Evolutionary conservation across 306 rosid genomes (phyloP), one percentile per base, ranked within the genome.

Genomic region (Begonia masoniana): DNA sequence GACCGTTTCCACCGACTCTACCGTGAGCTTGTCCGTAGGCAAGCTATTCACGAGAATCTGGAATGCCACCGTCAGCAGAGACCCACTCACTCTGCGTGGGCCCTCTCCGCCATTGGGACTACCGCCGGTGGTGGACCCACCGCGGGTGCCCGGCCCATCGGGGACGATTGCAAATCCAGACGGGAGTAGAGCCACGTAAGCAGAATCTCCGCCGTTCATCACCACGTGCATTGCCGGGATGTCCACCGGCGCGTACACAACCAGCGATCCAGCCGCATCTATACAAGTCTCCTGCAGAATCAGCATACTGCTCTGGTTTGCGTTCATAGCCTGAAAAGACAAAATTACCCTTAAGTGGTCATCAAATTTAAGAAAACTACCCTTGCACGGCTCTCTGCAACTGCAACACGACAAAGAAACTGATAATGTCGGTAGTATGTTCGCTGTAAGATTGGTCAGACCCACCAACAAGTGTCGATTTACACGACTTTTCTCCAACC

Each of bases 161-260:
- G 97, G 97, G 0, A 83, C 94, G 8, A 91, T 74, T 0, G 97
- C 87, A 4, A 91, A 91, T 1, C 97, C 97, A 0, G 97, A 91
- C 0, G 97, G 97, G 0, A 91, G 64, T 4, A 91, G 47, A 0
- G 97, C 97, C 76, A 91, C 97, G 58, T 91, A 91, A 11, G 97
- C 96, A 0, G 97, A 91, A 52, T 91, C 97, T 0, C 97, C 97
- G 3, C 97, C 97, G 76, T 78, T 91, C 97, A 91, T 91, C 5
- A 91, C 97, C 1, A 81, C 83, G 49, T 91, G 97, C 96, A 91
- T 91, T 10, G 97, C 97, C 0, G 97, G 97, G 3, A 85, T 85
- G 51, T 91, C 97, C 0, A 91, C 97, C 4, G 97, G 97, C 70
- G 97, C 97, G 84, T 85, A 91, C 51, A 91, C 97, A 6, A 91